phyloP scores from a whole-genome alignment of 1,284 basidiomycete species.

The Sporisorium exsertum region DNA sequence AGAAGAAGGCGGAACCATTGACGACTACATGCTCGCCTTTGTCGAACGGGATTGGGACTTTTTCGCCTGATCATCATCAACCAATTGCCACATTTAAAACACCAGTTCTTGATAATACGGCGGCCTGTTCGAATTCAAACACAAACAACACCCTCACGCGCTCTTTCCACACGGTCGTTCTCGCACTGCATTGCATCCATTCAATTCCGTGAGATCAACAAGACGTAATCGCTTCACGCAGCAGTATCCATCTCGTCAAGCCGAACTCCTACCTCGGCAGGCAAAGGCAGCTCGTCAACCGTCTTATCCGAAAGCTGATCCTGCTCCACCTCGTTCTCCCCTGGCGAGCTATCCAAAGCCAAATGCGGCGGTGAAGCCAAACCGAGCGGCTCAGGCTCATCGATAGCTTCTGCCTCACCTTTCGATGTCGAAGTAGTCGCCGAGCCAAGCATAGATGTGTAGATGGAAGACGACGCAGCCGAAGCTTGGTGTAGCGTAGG shows the following conservation, averaged over 20 bases:
- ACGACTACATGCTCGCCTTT: constrained; percentile 87
- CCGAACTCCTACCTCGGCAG: not conserved
- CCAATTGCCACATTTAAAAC: too few species aligned
- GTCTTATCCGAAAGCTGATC: constrained; percentile 24
- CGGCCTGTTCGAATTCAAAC: too few species aligned
- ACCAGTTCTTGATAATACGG: constrained; percentile 2
- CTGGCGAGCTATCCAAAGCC: constrained; percentile 21
- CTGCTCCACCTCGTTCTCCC: not conserved
- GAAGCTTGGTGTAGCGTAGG: not conserved
- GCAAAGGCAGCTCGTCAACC: constrained; percentile 14
- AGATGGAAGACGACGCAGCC: not conserved
- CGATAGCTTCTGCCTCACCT: not conserved
- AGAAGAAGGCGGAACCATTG: constrained; percentile 76
- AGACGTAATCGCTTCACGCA: not conserved
- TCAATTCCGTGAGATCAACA: not conserved
- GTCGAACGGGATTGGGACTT: constrained; percentile 81
- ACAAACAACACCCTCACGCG: not conserved
- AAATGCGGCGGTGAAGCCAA: constrained; percentile 29
- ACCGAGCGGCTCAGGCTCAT: constrained; percentile 12
- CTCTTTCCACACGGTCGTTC: too few species aligned
- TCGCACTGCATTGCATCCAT: not conserved
- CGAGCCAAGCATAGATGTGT: not conserved
- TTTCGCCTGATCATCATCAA: constrained; percentile 74
- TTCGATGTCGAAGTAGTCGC: not conserved
- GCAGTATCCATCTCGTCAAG: constrained; percentile 19